phyloP scores from a whole-genome alignment of 2,329 filamentous ascomycete species.

The Cadophora sp. region DNA sequence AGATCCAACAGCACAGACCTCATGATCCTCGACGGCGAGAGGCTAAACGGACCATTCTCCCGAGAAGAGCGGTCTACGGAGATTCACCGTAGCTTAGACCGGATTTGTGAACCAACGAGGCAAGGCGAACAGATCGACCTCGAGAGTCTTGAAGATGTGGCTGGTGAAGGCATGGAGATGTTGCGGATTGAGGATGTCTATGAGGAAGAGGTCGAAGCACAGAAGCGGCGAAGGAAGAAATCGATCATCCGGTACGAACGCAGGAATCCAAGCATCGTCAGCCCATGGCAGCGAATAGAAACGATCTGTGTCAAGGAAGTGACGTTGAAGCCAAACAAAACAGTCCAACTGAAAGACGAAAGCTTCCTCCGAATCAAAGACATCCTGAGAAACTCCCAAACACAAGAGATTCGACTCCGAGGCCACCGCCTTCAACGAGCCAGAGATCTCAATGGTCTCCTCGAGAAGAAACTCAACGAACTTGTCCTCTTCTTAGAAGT shows the following conservation, averaged over 20 bases:
- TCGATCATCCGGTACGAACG: constrained; percentile 8
- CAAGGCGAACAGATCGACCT: constrained; percentile 16
- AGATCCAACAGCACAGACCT: neutral
- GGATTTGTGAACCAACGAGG: neutral
- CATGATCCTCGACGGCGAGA: neutral
- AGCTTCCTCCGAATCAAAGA: constrained; percentile 49
- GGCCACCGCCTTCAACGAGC: constrained; percentile 50
- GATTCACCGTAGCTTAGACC: neutral
- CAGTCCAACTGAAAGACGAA: constrained; percentile 34
- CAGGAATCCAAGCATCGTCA: constrained; percentile 35
- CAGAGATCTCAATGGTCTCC: constrained; percentile 44
- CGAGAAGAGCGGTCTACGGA: neutral
- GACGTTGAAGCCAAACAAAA: constrained; percentile 42
- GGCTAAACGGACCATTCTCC: neutral
- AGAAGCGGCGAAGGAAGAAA: constrained; percentile 6
- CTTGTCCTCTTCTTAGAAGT: constrained; percentile 50
- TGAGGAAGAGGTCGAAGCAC: constrained; percentile 18
- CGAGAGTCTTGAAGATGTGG: constrained; percentile 17
- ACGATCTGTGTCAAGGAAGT: constrained; percentile 36
- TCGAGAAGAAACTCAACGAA: constrained; percentile 52
- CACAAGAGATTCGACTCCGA: constrained; percentile 43
- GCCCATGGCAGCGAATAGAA: constrained; percentile 28
- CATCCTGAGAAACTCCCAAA: constrained; percentile 43
- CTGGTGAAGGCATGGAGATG: constrained; percentile 11
- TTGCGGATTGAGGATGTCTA: constrained; percentile 23